phyloP scores from a whole-genome alignment of 129 eudicot genomes.

The Mikania micrantha region DNA sequence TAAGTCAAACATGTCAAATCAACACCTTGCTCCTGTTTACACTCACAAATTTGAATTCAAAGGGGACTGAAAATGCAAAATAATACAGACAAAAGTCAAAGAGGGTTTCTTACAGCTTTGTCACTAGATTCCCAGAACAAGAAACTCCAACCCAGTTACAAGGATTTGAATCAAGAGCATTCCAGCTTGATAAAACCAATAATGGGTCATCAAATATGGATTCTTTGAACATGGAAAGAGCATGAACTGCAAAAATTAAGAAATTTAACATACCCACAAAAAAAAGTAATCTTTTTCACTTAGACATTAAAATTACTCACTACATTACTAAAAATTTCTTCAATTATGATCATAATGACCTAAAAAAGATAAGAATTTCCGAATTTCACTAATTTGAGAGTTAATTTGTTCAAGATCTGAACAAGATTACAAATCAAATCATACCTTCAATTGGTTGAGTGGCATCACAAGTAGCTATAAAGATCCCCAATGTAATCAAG shows the following conservation, averaged over 20 bases:
- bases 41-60: slow-evolving; percentile 2
- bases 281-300: neutral
- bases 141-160: slow-evolving; percentile 68
- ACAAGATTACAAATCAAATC: neutral
- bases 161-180: slow-evolving; percentile 56
- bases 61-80: slow-evolving; percentile 3
- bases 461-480: slow-evolving; percentile 26
- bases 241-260: slow-evolving; percentile 34
- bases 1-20: slow-evolving; percentile 12
- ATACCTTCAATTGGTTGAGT: slow-evolving; percentile 31
- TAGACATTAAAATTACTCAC: neutral
- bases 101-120: slow-evolving; percentile 30
- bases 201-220: slow-evolving; percentile 35
- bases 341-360: too few species aligned
- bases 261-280: slow-evolving; percentile 7
- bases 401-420: slow-evolving; percentile 22
- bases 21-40: neutral
- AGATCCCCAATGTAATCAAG: slow-evolving; percentile 19
- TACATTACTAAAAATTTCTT: slow-evolving; percentile 23
- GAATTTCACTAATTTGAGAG: neutral
- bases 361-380: neutral
- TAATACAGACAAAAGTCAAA: slow-evolving; percentile 5
- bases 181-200: slow-evolving; percentile 35
- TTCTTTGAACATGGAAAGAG: slow-evolving; percentile 33
- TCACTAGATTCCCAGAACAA: slow-evolving; percentile 31